Base-by-base conservation (phyloP, 441 rosid species). In the Brassica balearica region DNA sequence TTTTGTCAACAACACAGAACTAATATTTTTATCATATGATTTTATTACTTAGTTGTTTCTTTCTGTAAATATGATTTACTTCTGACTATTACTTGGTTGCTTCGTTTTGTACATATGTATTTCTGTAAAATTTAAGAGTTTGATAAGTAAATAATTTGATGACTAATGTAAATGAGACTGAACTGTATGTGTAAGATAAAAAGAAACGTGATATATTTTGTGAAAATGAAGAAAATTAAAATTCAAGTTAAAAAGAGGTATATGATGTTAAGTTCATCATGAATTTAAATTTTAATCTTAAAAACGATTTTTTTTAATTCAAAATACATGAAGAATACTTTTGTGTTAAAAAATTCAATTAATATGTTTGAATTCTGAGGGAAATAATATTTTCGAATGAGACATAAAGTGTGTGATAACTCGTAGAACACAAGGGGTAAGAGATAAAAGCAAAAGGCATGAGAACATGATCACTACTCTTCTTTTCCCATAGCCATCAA, bases 401-500 rank as follows among this genome's bases (percentile, higher is more conserved):
- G 5, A 29, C 34, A 58, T 59, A 38, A 59, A 59, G 5, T 29
- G 34, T 29, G 5, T 29, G 15, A 46, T 12, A 12, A 46, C 55
- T 46, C 55, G 55, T 46, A 12, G 55, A 43, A 9, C 41, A 61
- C 63, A 48, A 12, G 61, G 12, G 32, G 38, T 62, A 53, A 20
- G 46, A 69, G 41, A 3, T 2, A 38, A 8, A n/a, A n/a, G 17
- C 27, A 65, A 65, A 38, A 4, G 61, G 59, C 71, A 9, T 60
- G 59, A 22, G 6, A 20, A 23, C 7, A 25, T 34, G 15, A 65
- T 80, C 79, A 80, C 71, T 70, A 1, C 7, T 51, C 82, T 65
- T 75, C 79, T 65, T 74, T 80, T 8, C 96, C 91, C 60, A 82
- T 87, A 72, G 98, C 93, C 98, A 94, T 88, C 82, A 92, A 77